These are phyloP conservation scores for Sclerotinia sclerotiorum DNA, from an alignment of 2,329 filamentous ascomycete genomes.

Conservation along the genomic window DNA sequence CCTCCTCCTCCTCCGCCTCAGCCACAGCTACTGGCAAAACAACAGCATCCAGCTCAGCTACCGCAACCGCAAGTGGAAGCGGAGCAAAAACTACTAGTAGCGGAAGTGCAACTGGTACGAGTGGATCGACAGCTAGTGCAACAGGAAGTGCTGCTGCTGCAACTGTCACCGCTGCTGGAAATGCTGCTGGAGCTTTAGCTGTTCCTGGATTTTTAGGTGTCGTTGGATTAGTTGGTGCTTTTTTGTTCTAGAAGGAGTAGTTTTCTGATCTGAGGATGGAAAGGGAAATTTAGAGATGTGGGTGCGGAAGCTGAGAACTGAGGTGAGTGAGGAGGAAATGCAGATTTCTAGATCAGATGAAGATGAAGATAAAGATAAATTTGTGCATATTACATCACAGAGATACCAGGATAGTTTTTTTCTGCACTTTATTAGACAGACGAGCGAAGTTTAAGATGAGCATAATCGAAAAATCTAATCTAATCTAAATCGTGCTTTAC, in stretches of 20 bases:
- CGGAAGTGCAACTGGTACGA: neutral
- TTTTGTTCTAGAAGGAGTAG: neutral
- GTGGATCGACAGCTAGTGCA: neutral
- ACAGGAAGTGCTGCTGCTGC: conserved; percentile 3
- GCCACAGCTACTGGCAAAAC: neutral
- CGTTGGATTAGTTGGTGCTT: neutral
- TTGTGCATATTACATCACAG: neutral
- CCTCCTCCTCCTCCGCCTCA: neutral
- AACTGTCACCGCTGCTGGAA: neutral
- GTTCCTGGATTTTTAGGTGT: conserved; percentile 15
- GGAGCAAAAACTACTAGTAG: neutral
- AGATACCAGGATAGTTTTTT: conserved; percentile 8
- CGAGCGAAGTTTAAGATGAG: neutral
- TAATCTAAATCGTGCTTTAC: neutral
- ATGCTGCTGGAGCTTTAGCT: neutral
- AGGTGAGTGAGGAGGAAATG: neutral
- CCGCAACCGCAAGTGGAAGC: conserved; percentile 2
- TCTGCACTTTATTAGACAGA: neutral
- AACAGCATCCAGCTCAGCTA: neutral
- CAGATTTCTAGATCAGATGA: neutral
- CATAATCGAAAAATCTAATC: neutral
- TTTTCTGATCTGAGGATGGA: neutral
- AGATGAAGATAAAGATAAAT: neutral
- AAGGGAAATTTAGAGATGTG: neutral
- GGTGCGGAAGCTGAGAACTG: neutral